Conservation (phyloP, 768 basidiomycete species). For the Hortiboletus campestris region DNA sequence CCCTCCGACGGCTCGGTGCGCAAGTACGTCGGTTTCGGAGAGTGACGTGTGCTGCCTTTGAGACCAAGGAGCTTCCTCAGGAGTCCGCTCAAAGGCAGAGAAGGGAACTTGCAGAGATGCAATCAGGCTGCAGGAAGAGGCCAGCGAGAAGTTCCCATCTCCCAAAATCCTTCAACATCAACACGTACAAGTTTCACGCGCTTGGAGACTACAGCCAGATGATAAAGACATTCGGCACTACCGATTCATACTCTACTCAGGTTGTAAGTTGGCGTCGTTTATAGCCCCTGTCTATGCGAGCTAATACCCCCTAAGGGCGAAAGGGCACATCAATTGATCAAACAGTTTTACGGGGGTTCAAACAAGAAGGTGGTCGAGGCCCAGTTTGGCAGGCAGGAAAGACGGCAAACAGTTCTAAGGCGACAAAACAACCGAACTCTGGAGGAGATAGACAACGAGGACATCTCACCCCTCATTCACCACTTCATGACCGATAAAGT, state of each 20-base stretch:
- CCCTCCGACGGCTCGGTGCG: neutral
- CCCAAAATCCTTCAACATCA: slow-evolving; percentile 21
- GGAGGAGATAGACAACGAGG: neutral
- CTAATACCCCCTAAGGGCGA: neutral
- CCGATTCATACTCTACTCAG: slow-evolving; percentile 18
- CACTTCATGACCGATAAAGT: neutral
- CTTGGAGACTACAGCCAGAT: slow-evolving; percentile 20
- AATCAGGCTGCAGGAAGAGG: neutral
- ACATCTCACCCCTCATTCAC: neutral
- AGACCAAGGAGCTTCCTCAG: neutral
- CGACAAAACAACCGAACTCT: neutral
- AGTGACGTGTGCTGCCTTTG: neutral
- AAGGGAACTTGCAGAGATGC: neutral
- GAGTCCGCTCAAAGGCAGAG: neutral
- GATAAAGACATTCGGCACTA: slow-evolving; percentile 23
- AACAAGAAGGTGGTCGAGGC: slow-evolving; percentile 15
- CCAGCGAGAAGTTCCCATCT: neutral
- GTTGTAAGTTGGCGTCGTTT: too few species aligned
- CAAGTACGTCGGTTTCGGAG: neutral
- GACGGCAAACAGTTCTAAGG: neutral
- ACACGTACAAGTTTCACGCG: slow-evolving; percentile 31
- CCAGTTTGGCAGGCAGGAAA: slow-evolving; percentile 11
- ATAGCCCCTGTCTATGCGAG: too few species aligned
- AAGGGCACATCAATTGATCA: slow-evolving; percentile 14
- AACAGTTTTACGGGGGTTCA: slow-evolving; percentile 24